Base-by-base conservation (phyloP, 257 asterid genomes). In the Leptodermis oblonga region DNA sequence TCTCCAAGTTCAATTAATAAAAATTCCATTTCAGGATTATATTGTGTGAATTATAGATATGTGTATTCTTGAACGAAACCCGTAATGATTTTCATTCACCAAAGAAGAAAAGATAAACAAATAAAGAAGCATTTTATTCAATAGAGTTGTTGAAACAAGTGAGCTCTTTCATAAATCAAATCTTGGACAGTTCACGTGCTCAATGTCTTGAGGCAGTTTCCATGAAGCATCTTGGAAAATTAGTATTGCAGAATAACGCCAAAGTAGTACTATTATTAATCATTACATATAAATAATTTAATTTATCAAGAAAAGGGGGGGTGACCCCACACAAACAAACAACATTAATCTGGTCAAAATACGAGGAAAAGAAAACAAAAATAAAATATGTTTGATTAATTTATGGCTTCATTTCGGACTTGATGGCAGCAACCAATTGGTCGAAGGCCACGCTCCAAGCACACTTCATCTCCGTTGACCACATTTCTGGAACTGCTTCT, bases 401-500 rank as follows among this genome's bases (percentile, higher is more conserved):
- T 46, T 70, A 69, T 20, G 82, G 78, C 28, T 86, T 86, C 97
- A 92, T 92, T 73, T 92, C 85, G 0, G 80, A 36, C 79, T 92
- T 85, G 80, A 90, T 90, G 25, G 95, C 97, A 33, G 86, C 92
- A 59, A 88, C 98, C 84, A 92, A 71, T 43, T 82, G 90, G 56
- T 85, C 95, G 73, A 78, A 92, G 23, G 98, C 96, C 46, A 68
- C 80, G 41, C 82, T 76, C 97, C 98, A 88, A 0, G 98, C 97
- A 51, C 55, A 70, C 82, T 90, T 92, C 97, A 87, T 82, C 11
- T 93, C 95, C 18, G 71, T 52, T 9, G 87, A 78, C 96, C 97
- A 93, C 82, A 87, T 90, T 36, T 87, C 92, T 64, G 86, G 90
- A 2, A 73, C 78, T n/a, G 96, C 96, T 74, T 84, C 96, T 56